A percentile compares a stretch with the other conserved stretches of the same genome.
phyloP scores from a whole-genome alignment of 306 rosid species.

The Acacia melanoxylon region DNA sequence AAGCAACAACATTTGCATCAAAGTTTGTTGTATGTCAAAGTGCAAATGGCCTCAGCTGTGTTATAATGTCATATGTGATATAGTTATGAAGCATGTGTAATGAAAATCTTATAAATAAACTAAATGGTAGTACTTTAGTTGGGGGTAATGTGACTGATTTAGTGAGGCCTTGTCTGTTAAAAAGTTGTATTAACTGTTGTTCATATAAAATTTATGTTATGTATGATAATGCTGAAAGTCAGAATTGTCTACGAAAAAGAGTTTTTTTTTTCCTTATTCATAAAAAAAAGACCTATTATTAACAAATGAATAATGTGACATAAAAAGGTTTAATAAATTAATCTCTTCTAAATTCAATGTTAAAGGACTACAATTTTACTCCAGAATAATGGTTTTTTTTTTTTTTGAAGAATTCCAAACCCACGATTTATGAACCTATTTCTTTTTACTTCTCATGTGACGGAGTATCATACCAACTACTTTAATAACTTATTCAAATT shows the following conservation, averaged over 20 bases:
- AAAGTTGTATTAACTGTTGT: background rate
- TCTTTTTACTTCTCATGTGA: too few relatives aligned
- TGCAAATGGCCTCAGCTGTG: background rate
- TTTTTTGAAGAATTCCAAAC: too few relatives aligned
- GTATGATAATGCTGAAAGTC: background rate
- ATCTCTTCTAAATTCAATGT: background rate
- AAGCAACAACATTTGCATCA: background rate
- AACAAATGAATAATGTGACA: background rate
- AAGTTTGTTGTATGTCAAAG: background rate
- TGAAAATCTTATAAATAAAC: background rate
- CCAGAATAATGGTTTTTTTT: too few relatives aligned
- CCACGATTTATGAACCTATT: too few relatives aligned
- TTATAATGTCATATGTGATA: background rate
- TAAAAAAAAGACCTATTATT: background rate
- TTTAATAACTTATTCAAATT: too few relatives aligned
- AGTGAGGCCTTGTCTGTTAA: background rate
- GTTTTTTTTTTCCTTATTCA: background rate
- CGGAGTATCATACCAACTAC: too few relatives aligned
- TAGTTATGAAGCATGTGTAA: background rate
- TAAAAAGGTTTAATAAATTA: too few relatives aligned
- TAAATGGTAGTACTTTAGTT: background rate
- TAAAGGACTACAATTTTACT: background rate
- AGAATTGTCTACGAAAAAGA: background rate
- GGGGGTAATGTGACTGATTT: background rate
- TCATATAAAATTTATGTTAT: background rate